phyloP scores from a whole-genome alignment of 2,329 filamentous ascomycete genomes.

The Diaporthe amygdali region DNA sequence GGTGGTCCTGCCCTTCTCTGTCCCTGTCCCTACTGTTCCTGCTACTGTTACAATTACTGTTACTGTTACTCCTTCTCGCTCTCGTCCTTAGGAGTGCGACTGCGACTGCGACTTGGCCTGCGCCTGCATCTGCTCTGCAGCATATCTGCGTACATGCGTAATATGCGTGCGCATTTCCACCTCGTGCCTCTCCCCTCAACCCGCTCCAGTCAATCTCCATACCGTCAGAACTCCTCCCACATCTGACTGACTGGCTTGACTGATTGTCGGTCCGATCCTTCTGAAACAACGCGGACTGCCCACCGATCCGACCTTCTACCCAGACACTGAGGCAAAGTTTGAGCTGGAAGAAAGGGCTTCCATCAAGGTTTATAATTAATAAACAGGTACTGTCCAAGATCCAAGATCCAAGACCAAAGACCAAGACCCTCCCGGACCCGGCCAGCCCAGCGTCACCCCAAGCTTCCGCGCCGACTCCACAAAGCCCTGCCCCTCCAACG shows the following conservation, averaged over 20 bases:
- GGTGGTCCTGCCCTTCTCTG: too few relatives aligned
- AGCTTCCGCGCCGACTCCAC: conserved; percentile 6
- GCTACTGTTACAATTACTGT: neutral
- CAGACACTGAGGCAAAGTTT: neutral
- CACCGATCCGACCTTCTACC: neutral
- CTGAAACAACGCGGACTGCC: neutral
- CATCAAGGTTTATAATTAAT: neutral
- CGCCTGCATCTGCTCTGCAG: too few relatives aligned
- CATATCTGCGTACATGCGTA: neutral
- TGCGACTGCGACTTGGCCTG: too few relatives aligned
- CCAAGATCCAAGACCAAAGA: too few relatives aligned
- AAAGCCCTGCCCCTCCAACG: conserved; percentile 12
- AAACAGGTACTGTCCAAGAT: neutral
- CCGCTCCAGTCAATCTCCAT: neutral
- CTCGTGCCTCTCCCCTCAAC: neutral
- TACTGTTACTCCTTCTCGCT: neutral
- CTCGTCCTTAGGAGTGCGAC: neutral
- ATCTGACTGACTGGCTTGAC: neutral
- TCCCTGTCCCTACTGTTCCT: neutral
- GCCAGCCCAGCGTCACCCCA: conserved; percentile 8
- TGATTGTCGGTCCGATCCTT: conserved; percentile 2
- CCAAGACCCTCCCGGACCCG: neutral
- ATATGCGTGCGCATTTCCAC: neutral
- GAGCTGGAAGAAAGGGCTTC: neutral
- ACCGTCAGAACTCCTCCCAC: neutral